Base-by-base conservation (phyloP, 225 moss, liverwort and hornwort genomes). In the Sphagnum contortum region DNA sequence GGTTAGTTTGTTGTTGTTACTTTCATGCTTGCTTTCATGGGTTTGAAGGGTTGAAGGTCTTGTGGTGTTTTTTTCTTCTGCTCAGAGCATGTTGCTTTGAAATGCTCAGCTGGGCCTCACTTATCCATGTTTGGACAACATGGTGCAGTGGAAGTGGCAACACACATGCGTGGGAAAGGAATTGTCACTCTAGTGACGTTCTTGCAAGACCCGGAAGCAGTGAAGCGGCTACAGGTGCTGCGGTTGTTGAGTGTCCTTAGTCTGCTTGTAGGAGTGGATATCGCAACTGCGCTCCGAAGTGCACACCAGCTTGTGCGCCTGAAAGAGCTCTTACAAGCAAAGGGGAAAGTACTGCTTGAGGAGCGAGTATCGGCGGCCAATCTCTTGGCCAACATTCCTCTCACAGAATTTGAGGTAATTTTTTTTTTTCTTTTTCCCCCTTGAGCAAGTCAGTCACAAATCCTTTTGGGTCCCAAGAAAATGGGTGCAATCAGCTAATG, bases 361-460 rank as follows among this genome's bases (percentile, higher is more conserved):
- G 83, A 79, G 71, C 83, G 79, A 71, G 70, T 79, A 48, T 76
- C 83, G n/a, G 76, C 76, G 9, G 83, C 79, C 53, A 79, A 74
- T 3, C 69, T 83, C 55, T 69, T 83, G n/a, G 83, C 83, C 55
- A 83, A 83, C 74, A 80, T 67, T 51, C 79, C 79, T 50, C 74
- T 83, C 12, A 83, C 83, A 49, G 79, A 83, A 70, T 83, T 83
- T 1, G 83, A 83, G 83, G 83, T 59, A 74, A 62, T 71, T 13
- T 45, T 62, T 29, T 29, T 29, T 0, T 29, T 29, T 29, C 0
- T 29, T 29, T 29, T 29, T 29, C 29, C 29, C 29, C 29, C 29
- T 29, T 29, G 29, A 29, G 29, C 29, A 29, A 29, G 29, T 29
- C 29, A 29, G 29, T 29, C 29, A 29, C 29, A 29, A 29, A 29